phyloP scores from a whole-genome alignment of 371 early-diverging fungal species.

The Mortierella sp. region DNA sequence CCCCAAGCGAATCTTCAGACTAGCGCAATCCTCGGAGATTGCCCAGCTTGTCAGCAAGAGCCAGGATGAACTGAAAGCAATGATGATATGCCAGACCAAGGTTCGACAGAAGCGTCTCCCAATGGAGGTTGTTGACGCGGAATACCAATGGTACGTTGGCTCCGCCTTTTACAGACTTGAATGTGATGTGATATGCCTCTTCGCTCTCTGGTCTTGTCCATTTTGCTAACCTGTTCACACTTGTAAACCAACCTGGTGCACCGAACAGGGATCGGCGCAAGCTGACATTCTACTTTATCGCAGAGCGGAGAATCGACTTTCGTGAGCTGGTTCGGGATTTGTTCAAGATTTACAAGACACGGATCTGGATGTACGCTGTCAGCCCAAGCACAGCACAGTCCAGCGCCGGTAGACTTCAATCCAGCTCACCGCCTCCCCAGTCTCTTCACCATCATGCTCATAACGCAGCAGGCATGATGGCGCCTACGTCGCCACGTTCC shows the following conservation, averaged over 20 bases:
- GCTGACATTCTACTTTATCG: constrained; percentile 94
- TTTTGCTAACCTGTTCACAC: too few species aligned
- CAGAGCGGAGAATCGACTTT: constrained; percentile 98
- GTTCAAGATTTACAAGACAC: constrained; percentile 98
- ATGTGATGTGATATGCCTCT: too few species aligned
- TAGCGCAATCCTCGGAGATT: constrained; percentile 84
- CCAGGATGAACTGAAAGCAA: constrained; percentile 90
- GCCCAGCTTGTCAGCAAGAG: constrained; percentile 74
- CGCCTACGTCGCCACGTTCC: constrained; percentile 1
- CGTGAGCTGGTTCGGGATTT: constrained; percentile 98
- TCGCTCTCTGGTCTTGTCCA: background rate
- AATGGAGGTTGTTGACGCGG: constrained; percentile 97
- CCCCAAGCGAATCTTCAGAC: constrained; percentile 88
- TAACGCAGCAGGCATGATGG: background rate
- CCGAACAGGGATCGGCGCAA: constrained; percentile 91
- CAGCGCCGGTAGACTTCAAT: constrained; percentile 13
- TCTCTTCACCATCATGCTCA: constrained; percentile 7
- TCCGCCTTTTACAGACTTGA: background rate
- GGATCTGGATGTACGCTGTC: constrained; percentile 95
- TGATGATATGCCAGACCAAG: constrained; percentile 86
- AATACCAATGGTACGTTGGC: constrained; percentile 90
- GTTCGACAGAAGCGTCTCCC: constrained; percentile 86
- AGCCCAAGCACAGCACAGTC: constrained; percentile 27
- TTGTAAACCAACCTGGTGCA: background rate
- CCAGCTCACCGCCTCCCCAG: constrained; percentile 17